Percentiles rank a stretch among this genome's conserved stretches.
These are phyloP conservation scores for Magnolia kwangsiensis DNA, from an alignment of 164 flowering plant genomes.

Conservation along the genomic window DNA sequence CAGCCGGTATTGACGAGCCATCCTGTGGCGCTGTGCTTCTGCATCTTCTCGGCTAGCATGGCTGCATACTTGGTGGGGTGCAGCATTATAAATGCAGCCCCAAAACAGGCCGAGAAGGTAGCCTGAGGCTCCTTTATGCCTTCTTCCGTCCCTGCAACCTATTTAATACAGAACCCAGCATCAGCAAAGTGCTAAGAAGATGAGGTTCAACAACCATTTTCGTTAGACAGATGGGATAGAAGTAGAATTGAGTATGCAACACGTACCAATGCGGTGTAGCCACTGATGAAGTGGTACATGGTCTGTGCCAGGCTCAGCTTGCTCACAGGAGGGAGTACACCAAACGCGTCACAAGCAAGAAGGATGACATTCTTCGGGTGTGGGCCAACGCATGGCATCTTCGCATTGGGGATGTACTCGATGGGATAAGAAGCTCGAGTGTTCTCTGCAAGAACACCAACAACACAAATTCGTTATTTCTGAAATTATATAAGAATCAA, in stretches of 20 bases:
- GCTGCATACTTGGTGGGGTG: constrained; percentile 98
- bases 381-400: constrained; percentile 93
- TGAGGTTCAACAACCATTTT: too few species aligned
- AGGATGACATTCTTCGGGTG: constrained; percentile 97
- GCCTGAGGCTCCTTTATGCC: constrained; percentile 93
- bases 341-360: constrained; percentile 96
- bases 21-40: constrained; percentile 90
- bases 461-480: neutral
- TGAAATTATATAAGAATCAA: neutral
- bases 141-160: constrained; percentile 99
- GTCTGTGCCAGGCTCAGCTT: constrained; percentile 92
- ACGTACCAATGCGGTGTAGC: constrained; percentile 95
- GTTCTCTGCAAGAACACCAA: constrained; percentile 56
- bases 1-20: constrained; percentile 99
- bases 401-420: constrained; percentile 93
- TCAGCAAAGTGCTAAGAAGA: neutral
- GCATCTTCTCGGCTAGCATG: constrained; percentile 97
- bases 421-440: constrained; percentile 97
- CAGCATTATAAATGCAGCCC: constrained; percentile 98
- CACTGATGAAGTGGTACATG: constrained; percentile 99
- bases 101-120: constrained; percentile 97
- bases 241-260: neutral
- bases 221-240: too few species aligned
- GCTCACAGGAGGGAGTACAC: constrained; percentile 99
- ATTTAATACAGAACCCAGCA: constrained; percentile 2